phyloP scores from a whole-genome alignment of 2,329 filamentous ascomycete species.

The Thermochaetoides dissita region DNA sequence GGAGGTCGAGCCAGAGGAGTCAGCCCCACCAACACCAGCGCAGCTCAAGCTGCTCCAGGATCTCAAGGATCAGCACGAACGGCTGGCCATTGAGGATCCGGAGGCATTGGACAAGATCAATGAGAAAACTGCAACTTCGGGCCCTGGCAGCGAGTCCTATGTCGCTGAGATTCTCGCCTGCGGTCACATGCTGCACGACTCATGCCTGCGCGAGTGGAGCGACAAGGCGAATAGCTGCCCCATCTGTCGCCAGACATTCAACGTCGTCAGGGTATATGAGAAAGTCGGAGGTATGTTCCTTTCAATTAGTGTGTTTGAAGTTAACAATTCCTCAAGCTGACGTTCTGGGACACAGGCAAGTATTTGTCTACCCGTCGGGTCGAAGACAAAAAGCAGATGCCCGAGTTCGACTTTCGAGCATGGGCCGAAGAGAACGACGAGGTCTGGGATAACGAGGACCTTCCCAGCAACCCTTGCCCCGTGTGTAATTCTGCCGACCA shows the following conservation, averaged over 20 bases:
- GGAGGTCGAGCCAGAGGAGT: constrained; percentile 18
- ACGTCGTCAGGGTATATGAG: constrained; percentile 73
- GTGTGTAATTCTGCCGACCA: constrained; percentile 71
- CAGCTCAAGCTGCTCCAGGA: constrained; percentile 7
- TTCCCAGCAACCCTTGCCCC: constrained; percentile 57
- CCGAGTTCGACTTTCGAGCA: constrained; percentile 69
- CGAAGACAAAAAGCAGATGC: constrained; percentile 75
- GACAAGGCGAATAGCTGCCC: constrained; percentile 96
- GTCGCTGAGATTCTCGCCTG: constrained; percentile 58
- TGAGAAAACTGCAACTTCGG: constrained; percentile 1
- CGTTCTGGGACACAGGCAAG: constrained; percentile 28
- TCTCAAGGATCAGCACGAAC: constrained; percentile 7
- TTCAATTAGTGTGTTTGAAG: too few relatives aligned
- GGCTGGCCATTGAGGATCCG: constrained; percentile 8
- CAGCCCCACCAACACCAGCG: constrained; percentile 9
- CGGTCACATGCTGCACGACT: constrained; percentile 83
- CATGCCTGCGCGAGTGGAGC: constrained; percentile 86
- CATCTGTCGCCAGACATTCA: constrained; percentile 86
- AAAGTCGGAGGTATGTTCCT: constrained; percentile 58
- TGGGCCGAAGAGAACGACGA: constrained; percentile 62
- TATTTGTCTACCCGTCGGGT: constrained; percentile 48
- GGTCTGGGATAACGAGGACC: constrained; percentile 54
- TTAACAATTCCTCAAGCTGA: too few relatives aligned
- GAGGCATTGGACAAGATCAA: too few relatives aligned
- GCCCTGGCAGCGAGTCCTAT: constrained; percentile 24